Base-by-base conservation (phyloP, 2,329 filamentous ascomycete genomes). In the Aspergillus pseudoviridinutans region DNA sequence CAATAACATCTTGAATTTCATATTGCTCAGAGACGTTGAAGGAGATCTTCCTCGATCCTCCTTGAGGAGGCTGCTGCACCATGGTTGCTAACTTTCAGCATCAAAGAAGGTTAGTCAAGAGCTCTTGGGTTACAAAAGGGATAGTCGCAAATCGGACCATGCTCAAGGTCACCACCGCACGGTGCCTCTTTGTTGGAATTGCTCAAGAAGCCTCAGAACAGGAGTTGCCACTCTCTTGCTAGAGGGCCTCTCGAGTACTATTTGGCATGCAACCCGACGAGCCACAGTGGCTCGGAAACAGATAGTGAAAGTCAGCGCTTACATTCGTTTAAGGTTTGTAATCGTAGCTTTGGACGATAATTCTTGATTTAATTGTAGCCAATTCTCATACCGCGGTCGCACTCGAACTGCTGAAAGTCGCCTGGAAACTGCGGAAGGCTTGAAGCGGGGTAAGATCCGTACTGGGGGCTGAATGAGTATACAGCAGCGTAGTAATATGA, bases 1-100 rank as follows among this genome's bases (percentile, higher is more conserved):
- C 94, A 59, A 99, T 95, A 51, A 99, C 94, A 87, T 99, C 94
- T 76, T 97, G 93, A 66, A 99, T 99, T 73, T 99, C 94, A 75
- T 99, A 99, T 77, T 99, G 94, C 78, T 99, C 94, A 71, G 92
- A 97, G 62, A 99, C 94, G 73, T 99, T 99, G 87, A 99, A 99
- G 56, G 92, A 97, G 76, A 99, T 99, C 85, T 97, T 99, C 74
- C 94, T 80, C 61, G 85, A 87, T 64, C 83, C 82, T 72, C 78
- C 80, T 54, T 74, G 85, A 68, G 76, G 74, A 59, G 76, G 69
- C 50, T 74, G 76, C 61, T 79, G 74, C 59, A 74, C 75, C 77
- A 79, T 79, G 20, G 52, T 61, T 53, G 54, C 42, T 29, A 44
- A 25, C 35, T 58, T 49, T 58, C 12, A 5, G 20, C 51, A 53